These are phyloP conservation scores for Adansonia rubrostipa DNA, from an alignment of 441 rosid species.

Conservation along the genomic window DNA sequence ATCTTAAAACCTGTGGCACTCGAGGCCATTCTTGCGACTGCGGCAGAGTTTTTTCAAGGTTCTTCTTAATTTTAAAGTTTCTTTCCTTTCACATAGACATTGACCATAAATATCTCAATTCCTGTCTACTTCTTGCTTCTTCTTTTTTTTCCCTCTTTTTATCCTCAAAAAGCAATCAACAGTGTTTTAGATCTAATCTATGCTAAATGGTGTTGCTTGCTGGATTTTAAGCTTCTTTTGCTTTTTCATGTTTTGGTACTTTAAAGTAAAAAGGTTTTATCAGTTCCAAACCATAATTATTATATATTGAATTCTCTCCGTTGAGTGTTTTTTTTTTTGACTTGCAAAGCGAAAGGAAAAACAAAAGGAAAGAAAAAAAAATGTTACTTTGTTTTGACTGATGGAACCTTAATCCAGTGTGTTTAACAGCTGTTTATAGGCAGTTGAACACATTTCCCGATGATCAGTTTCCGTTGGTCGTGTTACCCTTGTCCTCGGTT, in stretches of 20 bases:
- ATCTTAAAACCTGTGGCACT: no score
- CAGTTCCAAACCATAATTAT: background rate
- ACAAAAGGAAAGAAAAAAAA: background rate
- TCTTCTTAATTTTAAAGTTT: no score
- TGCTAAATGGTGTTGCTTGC: background rate
- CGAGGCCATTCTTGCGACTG: no score
- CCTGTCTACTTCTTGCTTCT: no score
- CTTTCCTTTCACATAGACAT: background rate
- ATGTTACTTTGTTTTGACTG: conserved; percentile 32
- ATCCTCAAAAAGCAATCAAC: background rate
- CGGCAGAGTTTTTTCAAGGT: no score
- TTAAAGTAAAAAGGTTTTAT: background rate
- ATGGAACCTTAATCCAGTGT: conserved; percentile 35
- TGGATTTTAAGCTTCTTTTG: background rate
- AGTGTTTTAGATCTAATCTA: background rate
- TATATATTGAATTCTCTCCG: conserved; percentile 8
- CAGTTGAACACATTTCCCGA: conserved; percentile 50
- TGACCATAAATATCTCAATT: background rate
- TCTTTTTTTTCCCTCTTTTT: background rate
- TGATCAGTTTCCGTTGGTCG: conserved; percentile 30
- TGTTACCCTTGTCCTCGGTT: background rate
- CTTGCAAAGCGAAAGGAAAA: background rate
- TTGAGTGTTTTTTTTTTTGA: background rate
- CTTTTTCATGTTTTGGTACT: background rate
- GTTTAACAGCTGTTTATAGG: conserved; percentile 30